Evolutionary conservation across 129 eudicot genomes (phyloP).

Genomic region (Lactuca saligna): DNA sequence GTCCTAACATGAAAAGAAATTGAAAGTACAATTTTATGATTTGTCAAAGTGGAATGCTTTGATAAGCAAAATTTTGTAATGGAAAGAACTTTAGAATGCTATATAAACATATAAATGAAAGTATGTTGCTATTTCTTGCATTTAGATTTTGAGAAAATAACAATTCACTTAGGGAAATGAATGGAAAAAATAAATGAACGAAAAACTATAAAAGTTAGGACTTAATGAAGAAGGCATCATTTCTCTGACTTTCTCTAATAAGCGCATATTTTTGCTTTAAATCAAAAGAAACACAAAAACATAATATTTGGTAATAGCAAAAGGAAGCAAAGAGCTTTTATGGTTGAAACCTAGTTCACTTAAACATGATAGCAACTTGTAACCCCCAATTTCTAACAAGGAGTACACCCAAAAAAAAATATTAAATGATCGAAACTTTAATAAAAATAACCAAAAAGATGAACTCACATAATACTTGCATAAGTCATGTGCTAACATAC

Average conservation of each 20-base stretch:
- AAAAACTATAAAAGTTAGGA: no score
- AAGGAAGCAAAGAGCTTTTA: neutral
- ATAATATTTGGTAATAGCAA: neutral
- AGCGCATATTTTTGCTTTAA: neutral
- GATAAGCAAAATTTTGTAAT: neutral
- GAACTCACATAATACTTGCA: no score
- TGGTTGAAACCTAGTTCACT: neutral
- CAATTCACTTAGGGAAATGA: neutral
- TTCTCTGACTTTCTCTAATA: neutral
- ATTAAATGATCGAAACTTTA: no score
- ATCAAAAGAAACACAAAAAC: neutral
- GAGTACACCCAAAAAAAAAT: no score
- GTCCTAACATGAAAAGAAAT: no score
- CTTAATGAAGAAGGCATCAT: neutral
- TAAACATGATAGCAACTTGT: no score
- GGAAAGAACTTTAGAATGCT: neutral
- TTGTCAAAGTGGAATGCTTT: neutral
- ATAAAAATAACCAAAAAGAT: no score
- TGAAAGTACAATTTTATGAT: neutral
- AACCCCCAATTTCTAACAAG: no score
- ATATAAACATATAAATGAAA: neutral
- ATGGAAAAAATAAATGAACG: neutral
- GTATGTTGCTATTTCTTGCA: neutral
- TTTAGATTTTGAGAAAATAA: no score
- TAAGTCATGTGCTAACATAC: neutral